Conservation (phyloP, 176 grass and related monocot species). For the Rhynchospora tenuis region DNA sequence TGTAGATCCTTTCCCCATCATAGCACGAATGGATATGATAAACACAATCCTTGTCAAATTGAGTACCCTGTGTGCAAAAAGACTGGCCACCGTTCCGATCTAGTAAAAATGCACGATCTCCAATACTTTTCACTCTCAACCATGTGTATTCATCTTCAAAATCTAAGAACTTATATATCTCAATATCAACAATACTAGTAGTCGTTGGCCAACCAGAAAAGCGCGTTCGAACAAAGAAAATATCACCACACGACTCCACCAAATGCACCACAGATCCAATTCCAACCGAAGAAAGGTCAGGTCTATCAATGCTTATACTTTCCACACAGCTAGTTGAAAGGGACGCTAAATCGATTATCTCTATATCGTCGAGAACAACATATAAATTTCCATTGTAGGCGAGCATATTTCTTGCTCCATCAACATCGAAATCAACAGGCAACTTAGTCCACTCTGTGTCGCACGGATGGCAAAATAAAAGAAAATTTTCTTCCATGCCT, state of each 20-base stretch:
- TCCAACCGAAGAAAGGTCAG: neutral
- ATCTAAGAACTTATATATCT: slow-evolving; percentile 5
- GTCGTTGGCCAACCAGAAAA: neutral
- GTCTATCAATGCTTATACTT: neutral
- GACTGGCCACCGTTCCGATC: neutral
- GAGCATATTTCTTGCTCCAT: neutral
- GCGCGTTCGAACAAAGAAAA: slow-evolving; percentile 12
- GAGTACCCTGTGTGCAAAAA: neutral
- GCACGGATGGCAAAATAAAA: neutral
- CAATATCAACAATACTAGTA: neutral
- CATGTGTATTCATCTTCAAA: neutral
- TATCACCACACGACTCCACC: slow-evolving; percentile 11
- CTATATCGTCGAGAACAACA: neutral
- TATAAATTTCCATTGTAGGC: slow-evolving; percentile 20
- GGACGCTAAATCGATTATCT: neutral
- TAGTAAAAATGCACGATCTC: slow-evolving; percentile 21
- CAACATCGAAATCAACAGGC: neutral
- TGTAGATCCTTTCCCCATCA: neutral
- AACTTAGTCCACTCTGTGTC: slow-evolving; percentile 18
- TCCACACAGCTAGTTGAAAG: neutral
- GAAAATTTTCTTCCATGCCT: neutral
- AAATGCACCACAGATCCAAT: neutral
- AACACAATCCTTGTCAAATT: neutral
- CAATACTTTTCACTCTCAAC: slow-evolving; percentile 6
- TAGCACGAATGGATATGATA: neutral